A percentile compares a stretch with the other conserved stretches of the same genome.
Conservation (phyloP, 2,329 filamentous ascomycete species). For the Epichloe glyceriae region DNA sequence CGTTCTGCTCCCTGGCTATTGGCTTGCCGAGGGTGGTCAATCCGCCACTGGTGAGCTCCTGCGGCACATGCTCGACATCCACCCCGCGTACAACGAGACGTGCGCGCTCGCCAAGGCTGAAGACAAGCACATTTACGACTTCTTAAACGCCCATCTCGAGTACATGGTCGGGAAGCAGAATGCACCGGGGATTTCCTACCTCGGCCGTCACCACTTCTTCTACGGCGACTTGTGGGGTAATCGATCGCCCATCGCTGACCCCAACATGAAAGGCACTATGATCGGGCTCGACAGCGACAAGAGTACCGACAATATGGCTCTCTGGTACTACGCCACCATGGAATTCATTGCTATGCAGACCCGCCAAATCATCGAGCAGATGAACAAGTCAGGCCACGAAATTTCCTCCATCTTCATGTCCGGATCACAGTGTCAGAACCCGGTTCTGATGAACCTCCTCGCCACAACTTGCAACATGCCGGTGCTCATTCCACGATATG, state of each 20-base stretch:
- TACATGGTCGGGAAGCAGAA: conserved; percentile 55
- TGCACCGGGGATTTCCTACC: conserved; percentile 69
- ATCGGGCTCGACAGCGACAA: conserved; percentile 82
- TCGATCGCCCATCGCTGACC: conserved; percentile 82
- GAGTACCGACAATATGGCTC: conserved; percentile 70
- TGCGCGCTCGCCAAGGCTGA: conserved; percentile 66
- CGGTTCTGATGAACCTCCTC: conserved; percentile 79
- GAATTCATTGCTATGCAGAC: conserved; percentile 98
- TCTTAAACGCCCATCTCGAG: conserved; percentile 75
- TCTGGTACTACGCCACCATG: conserved; percentile 92
- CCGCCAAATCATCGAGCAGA: conserved; percentile 82
- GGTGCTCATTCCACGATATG: conserved; percentile 84
- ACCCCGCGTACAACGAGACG: conserved; percentile 77
- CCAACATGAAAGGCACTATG: conserved; percentile 82
- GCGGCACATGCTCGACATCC: conserved; percentile 88
- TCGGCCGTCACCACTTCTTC: conserved; percentile 93
- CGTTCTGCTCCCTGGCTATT: conserved; percentile 79
- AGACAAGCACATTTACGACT: conserved; percentile 87
- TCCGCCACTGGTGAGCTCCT: conserved; percentile 91
- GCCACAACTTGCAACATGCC: conserved; percentile 86
- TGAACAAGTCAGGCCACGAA: conserved; percentile 81
- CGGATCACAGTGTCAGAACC: conserved; percentile 93
- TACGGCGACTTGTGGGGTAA: conserved; percentile 98
- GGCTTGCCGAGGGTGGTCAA: conserved; percentile 96
- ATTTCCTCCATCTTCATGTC: conserved; percentile 98